Evolutionary conservation across 306 rosid genomes (phyloP).

Genomic region (Acacia melanoxylon): DNA sequence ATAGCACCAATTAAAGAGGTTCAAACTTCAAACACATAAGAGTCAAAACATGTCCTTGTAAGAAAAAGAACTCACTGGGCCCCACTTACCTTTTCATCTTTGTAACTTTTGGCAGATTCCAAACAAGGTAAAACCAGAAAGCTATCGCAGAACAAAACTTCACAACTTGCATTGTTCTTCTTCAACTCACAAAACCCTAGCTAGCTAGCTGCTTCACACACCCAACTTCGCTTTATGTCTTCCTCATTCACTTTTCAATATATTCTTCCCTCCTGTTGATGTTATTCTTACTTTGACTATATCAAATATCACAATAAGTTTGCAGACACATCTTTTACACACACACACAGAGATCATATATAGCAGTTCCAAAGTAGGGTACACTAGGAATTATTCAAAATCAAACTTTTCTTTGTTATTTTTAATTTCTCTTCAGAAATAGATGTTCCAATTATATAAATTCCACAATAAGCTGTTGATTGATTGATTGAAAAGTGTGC

Average conservation of each 20-base stretch:
- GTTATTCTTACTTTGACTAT: not conserved
- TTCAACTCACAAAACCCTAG: not conserved
- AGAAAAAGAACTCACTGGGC: not conserved
- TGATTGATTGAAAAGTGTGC: not conserved
- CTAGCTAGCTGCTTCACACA: not conserved
- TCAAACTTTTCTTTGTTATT: not conserved
- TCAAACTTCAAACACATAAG: not conserved
- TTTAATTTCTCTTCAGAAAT: not conserved
- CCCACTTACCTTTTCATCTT: not conserved
- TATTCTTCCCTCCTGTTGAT: not conserved
- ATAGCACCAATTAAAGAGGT: not conserved
- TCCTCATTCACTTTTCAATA: not conserved
- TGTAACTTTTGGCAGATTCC: not conserved
- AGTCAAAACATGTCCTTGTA: not conserved
- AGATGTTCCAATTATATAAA: not conserved
- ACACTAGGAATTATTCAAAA: not conserved
- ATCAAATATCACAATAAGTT: not conserved
- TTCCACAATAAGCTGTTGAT: not conserved
- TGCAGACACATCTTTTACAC: not conserved
- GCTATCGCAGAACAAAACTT: not conserved
- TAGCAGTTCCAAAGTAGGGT: not conserved
- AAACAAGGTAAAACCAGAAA: not conserved
- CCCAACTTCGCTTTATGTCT: not conserved
- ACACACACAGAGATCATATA: not conserved
- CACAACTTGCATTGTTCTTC: not conserved